phyloP scores from a whole-genome alignment of 2,329 filamentous ascomycete genomes.

The Trichoderma afroharzianum region DNA sequence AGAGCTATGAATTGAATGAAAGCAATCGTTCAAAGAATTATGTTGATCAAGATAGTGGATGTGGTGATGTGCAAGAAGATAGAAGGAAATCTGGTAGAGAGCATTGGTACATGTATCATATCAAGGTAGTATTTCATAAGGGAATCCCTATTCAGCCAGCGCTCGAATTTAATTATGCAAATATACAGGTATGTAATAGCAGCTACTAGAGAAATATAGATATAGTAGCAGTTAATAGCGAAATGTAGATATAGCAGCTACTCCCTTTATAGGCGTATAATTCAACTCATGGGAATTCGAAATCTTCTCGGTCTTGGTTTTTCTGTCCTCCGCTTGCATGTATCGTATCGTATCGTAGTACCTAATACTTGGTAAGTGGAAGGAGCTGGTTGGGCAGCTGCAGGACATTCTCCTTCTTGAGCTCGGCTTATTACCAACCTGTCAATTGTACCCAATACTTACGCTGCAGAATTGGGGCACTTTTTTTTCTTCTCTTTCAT shows the following conservation, averaged over 20 bases:
- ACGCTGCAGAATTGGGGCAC: background rate
- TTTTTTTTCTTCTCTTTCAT: background rate
- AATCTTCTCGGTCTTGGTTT: no score
- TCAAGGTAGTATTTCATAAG: no score
- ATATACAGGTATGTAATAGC: no score
- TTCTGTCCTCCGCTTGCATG: no score
- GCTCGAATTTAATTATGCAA: no score
- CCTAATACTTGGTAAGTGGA: background rate
- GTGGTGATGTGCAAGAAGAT: background rate
- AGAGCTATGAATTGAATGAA: background rate
- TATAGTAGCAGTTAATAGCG: no score
- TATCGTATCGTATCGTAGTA: background rate
- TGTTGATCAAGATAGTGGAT: background rate
- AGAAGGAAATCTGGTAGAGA: background rate
- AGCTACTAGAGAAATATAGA: no score
- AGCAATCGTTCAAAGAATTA: background rate
- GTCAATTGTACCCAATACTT: background rate
- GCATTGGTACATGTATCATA: background rate
- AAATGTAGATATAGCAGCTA: no score
- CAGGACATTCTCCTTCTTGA: background rate
- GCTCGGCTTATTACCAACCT: background rate
- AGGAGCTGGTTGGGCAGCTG: slow-evolving; percentile 9
- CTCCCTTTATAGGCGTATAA: no score
- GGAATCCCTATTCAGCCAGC: no score
- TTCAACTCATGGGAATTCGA: no score